These are phyloP conservation scores for Parmales sp. DNA, from an alignment of 108 stramenopile genomes.

Conservation along the genomic window DNA sequence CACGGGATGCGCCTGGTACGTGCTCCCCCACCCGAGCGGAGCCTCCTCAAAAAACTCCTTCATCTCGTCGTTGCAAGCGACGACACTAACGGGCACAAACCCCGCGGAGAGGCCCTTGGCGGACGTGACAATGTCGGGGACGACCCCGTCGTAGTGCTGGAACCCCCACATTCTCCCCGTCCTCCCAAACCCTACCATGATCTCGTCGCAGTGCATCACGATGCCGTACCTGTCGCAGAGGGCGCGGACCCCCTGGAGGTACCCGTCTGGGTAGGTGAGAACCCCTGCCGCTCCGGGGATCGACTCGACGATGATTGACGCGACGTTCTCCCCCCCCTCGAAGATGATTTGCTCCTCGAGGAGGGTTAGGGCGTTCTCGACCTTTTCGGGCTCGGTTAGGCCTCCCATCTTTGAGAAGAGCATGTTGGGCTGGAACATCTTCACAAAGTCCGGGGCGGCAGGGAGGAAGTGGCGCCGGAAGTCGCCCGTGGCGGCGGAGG, in stretches of 20 bases:
- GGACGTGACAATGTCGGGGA: conserved; percentile 45
- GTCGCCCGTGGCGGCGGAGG: conserved; percentile 37
- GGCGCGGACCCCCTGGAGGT: conserved; percentile 54
- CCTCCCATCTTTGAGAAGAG: conserved; percentile 44
- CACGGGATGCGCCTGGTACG: conserved; percentile 57
- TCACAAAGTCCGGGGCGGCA: conserved; percentile 39
- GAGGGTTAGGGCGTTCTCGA: conserved; percentile 36
- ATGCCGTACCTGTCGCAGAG: conserved; percentile 48
- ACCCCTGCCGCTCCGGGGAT: conserved; percentile 37
- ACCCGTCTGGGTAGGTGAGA: conserved; percentile 30
- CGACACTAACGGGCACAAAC: conserved; percentile 41
- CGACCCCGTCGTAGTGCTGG: conserved; percentile 40
- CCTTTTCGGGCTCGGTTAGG: conserved; percentile 30
- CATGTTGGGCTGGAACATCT: conserved; percentile 47
- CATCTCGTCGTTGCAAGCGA: conserved; percentile 40
- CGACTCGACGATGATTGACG: conserved; percentile 24
- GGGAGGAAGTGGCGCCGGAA: conserved; percentile 49
- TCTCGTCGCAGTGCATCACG: conserved; percentile 42
- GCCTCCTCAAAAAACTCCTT: conserved; percentile 54
- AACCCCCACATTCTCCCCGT: conserved; percentile 43
- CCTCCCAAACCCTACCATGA: conserved; percentile 46
- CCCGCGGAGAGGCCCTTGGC: conserved; percentile 48
- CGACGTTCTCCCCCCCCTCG: conserved; percentile 46
- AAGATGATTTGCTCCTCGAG: conserved; percentile 57
- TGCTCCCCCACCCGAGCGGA: conserved; percentile 39